phyloP scores from a whole-genome alignment of 1,284 basidiomycete genomes.

The Ceratobasidium sp. region DNA sequence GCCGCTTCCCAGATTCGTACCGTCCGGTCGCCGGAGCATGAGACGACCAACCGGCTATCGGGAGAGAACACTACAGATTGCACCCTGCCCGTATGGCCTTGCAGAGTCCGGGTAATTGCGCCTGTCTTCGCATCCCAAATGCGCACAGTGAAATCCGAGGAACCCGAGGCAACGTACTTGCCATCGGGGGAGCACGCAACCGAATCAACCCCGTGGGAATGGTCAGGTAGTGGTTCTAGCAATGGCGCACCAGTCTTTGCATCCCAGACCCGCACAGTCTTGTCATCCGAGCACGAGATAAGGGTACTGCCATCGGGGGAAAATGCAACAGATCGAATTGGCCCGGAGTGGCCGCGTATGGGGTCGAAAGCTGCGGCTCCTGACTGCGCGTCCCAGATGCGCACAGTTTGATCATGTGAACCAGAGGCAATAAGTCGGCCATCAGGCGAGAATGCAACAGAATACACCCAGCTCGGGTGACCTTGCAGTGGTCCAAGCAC shows the following conservation, averaged over 20 bases:
- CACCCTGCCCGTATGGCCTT: too few species aligned
- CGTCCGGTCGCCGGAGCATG: neutral
- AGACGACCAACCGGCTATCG: neutral
- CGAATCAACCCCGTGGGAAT: neutral
- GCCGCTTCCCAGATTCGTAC: too few species aligned
- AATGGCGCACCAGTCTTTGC: neutral
- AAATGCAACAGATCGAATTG: neutral
- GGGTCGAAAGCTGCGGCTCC: neutral
- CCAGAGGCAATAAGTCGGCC: slow-evolving; percentile 30
- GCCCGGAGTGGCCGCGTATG: neutral
- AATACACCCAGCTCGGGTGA: neutral
- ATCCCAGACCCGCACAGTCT: slow-evolving; percentile 16
- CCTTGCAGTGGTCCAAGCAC: neutral
- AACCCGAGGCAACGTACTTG: slow-evolving; percentile 22
- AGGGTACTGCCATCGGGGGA: slow-evolving; percentile 10
- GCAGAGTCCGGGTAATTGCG: too few species aligned
- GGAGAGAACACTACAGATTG: too few species aligned
- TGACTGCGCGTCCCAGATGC: slow-evolving; percentile 28
- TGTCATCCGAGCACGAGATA: neutral
- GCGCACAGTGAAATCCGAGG: neutral
- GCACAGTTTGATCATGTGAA: slow-evolving; percentile 39
- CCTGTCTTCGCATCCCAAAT: too few species aligned
- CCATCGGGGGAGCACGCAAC: slow-evolving; percentile 19
- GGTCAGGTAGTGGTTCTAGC: neutral
- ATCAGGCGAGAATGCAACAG: slow-evolving; percentile 37